Base-by-base conservation (phyloP, 1,139 yeast genomes). In the Hyphopichia khmerensis region DNA sequence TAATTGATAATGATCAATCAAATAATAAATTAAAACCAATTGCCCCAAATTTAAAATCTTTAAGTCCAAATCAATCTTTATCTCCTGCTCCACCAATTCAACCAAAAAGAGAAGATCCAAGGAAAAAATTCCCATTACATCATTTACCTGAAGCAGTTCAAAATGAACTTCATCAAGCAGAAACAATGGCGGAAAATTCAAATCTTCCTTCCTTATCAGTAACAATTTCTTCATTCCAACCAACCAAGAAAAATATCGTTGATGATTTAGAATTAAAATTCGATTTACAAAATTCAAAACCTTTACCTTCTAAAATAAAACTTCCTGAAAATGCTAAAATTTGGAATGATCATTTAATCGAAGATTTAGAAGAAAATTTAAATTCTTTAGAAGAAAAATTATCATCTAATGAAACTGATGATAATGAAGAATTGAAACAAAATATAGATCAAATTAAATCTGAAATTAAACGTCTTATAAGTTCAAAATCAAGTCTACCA, bases 231-330 rank as follows among this genome's bases (percentile, higher is more conserved):
- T 55, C 64, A 19, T 51, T 68, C 40, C 74, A 69, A 41, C 77
- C 77, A 1, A 64, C 74, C 16, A 70, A 63, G 47, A 69, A 64
- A 46, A 62, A 64, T 39, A 62, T 70, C 27, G 69, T 62, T 10
- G 69, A 65, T 38, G 79, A 73, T 45, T 59, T 70, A 44, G 47
- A 58, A 5, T 55, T 73, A 27, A 57, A 58, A 33, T 73, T 72
- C 44, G 75, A 73, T 46, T 50, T 73, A n/a, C 78, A 72, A 44
- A 64, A 67, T 40, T 42, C 61, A 7, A 65, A 60, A 41, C 77
- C 77, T 2, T 23, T 41, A 2, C 69, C 74, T 1, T 44, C 51
- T 14, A 44, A 47, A 14, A 53, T 68, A 17, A 26, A 39, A 19
- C 48, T 69, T 8, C 75, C 76, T 1, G 59, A 56, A 33, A 71